Percentiles rank a stretch among this genome's conserved stretches.
These are phyloP conservation scores for Mortierella sp. DNA, from an alignment of 371 early-diverging fungal genomes.

Conservation along the genomic window DNA sequence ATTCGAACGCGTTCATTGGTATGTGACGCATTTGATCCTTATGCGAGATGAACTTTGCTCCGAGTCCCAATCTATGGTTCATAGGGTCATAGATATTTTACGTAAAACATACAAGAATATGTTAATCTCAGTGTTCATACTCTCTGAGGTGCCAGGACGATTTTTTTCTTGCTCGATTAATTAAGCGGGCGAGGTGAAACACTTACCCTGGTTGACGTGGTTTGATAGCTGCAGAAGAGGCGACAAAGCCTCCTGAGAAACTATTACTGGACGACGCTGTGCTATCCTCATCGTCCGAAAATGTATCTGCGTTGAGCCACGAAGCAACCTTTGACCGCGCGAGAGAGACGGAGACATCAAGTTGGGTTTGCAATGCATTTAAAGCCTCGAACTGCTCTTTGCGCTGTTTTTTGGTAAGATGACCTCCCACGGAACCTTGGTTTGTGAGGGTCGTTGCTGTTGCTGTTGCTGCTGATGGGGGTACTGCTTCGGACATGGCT, in stretches of 20 bases:
- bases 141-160: too few species aligned
- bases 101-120: neutral
- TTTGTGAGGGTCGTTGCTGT: neutral
- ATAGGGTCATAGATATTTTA: neutral
- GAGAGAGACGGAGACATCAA: conserved; percentile 51
- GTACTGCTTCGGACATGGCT: neutral
- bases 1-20: conserved; percentile 49
- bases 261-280: neutral
- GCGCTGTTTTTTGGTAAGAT: conserved; percentile 48
- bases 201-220: conserved; percentile 50
- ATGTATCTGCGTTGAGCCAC: conserved; percentile 43
- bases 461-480: conserved; percentile 10
- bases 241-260: conserved; percentile 16
- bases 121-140: neutral
- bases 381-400: conserved; percentile 48
- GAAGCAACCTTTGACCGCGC: conserved; percentile 45
- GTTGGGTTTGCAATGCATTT: conserved; percentile 40
- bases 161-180: too few species aligned
- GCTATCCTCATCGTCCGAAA: conserved; percentile 44
- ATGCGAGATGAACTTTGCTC: conserved; percentile 70
- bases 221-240: conserved; percentile 26
- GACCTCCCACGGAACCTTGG: conserved; percentile 27
- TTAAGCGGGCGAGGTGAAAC: too few species aligned
- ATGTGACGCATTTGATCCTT: conserved; percentile 64
- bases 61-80: conserved; percentile 64